Conservation (phyloP, 169 alveolate genomes). For the Cyclospora cayetanensis region DNA sequence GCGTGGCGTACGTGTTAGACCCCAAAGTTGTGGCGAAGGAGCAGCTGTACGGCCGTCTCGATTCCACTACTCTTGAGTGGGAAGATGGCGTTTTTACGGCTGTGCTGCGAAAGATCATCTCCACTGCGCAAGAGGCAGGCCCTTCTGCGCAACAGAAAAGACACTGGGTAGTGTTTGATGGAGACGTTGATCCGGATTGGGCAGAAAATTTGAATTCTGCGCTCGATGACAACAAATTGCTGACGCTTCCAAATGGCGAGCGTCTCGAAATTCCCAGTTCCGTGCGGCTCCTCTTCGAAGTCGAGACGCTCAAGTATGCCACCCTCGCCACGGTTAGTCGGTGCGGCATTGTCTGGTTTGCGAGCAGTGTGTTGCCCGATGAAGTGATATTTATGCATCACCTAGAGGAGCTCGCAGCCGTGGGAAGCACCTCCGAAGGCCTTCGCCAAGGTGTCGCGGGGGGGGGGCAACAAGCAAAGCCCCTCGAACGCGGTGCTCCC, state of each 20-base stretch:
- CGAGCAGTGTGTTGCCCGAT: conserved; percentile 93
- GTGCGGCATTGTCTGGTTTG: conserved; percentile 97
- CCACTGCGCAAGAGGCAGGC: conserved; percentile 82
- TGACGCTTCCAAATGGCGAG: conserved; percentile 96
- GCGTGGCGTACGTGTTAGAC: conserved; percentile 81
- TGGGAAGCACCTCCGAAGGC: not conserved
- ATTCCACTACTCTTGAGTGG: conserved; percentile 95
- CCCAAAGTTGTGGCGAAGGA: conserved; percentile 97
- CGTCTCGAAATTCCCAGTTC: conserved; percentile 63
- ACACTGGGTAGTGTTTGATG: conserved; percentile 99
- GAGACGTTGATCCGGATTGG: conserved; percentile 99
- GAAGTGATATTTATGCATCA: conserved; percentile 63
- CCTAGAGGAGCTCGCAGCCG: conserved; percentile 29
- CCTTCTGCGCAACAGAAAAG: conserved; percentile 84
- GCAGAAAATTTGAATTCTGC: conserved; percentile 99
- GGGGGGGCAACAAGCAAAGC: conserved; percentile 41
- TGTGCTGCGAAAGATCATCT: conserved; percentile 88
- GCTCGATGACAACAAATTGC: conserved; percentile 97
- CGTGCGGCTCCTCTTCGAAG: conserved; percentile 94
- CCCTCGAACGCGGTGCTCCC: conserved; percentile 35
- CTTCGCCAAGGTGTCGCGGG: conserved; percentile 36
- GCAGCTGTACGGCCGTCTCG: conserved; percentile 89
- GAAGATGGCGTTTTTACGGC: conserved; percentile 95
- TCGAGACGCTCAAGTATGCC: conserved; percentile 94
- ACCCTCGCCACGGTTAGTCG: conserved; percentile 99